These are phyloP conservation scores for Pythium vanterpoolii DNA, from an alignment of 352 stramenopile genomes.

Conservation along the genomic window DNA sequence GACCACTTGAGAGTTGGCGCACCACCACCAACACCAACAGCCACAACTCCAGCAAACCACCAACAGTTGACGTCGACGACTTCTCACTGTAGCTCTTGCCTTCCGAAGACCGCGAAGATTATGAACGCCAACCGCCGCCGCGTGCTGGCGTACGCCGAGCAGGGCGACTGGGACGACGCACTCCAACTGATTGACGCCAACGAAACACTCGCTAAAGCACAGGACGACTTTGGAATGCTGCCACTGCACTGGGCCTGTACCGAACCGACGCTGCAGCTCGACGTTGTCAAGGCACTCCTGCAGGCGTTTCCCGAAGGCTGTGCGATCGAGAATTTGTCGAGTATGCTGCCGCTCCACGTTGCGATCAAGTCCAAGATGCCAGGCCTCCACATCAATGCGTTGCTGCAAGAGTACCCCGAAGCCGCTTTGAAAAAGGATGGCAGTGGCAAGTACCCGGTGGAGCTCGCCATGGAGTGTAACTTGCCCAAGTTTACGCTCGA, in stretches of 20 bases:
- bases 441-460: slow-evolving; percentile 51
- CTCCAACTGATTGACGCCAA: slow-evolving; percentile 39
- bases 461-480: slow-evolving; percentile 54
- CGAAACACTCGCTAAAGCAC: slow-evolving; percentile 44
- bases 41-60: not conserved
- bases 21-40: not conserved
- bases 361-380: slow-evolving; percentile 45
- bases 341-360: slow-evolving; percentile 79
- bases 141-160: slow-evolving; percentile 54
- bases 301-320: slow-evolving; percentile 53
- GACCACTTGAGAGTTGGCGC: not conserved
- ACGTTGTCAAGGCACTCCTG: slow-evolving; percentile 43
- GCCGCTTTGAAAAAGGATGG: slow-evolving; percentile 54
- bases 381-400: slow-evolving; percentile 49
- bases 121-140: slow-evolving; percentile 46
- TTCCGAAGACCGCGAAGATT: not conserved
- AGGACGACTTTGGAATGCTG: slow-evolving; percentile 84
- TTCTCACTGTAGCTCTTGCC: not conserved
- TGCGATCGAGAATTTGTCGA: slow-evolving; percentile 65
- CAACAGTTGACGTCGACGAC: not conserved
- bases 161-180: slow-evolving; percentile 62
- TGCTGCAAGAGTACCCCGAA: slow-evolving; percentile 43
- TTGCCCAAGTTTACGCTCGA: slow-evolving; percentile 71
- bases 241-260: slow-evolving; percentile 83
- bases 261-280: slow-evolving; percentile 45